Base-by-base conservation (phyloP, 2,329 filamentous ascomycete genomes). In the Sordariomycetes sp. region DNA sequence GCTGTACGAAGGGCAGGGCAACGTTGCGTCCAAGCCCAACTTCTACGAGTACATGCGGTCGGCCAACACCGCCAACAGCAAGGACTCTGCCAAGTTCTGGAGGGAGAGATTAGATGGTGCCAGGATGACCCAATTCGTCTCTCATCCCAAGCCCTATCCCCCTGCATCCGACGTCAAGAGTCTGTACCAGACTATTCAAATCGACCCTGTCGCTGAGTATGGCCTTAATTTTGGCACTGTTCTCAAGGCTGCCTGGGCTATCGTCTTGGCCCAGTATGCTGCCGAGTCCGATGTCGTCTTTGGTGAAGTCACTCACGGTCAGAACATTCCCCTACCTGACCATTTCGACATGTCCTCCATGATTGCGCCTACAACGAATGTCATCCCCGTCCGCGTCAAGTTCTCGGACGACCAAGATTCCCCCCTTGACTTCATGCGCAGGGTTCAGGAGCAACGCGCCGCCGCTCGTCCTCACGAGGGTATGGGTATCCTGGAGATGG, bases 191-290 rank as follows among this genome's bases (percentile, higher is more conserved):
- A 57, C 55, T 15, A 56, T 66, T 14, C 43, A 60, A 1, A 47
- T 68, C 2, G 58, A 57, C 6, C 57, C 62, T 8, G 46, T 68
- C 4, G 44, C 57, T 7, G 61, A 60, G 23, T 51, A 68, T 4
- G 63, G 61, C 8, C 59, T 72, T 38, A 57, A 59, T 0, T 68
- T 70, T 24, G 66, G 71, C 38, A 65, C 68, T 0, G 60, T 77
- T 3, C 55, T 77, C 21, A 75, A 74, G 46, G 64, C 70, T 0
- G 72, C 72, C 0, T 79, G 74, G 72, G 66, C 70, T 1, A 63
- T 71, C 39, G 63, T 70, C 0, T 59, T 79, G 6, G 66, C 69
- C 1, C 67, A 61, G 17, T 50, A 75, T 8, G 64, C 68, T 0
- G 63, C 58, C 0, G 55, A 49, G 0, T 52, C 61, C 6, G 73